Evolutionary conservation across 2,329 filamentous ascomycete species (phyloP).

Genomic region (Magnaporthiopsis rhizophila): DNA sequence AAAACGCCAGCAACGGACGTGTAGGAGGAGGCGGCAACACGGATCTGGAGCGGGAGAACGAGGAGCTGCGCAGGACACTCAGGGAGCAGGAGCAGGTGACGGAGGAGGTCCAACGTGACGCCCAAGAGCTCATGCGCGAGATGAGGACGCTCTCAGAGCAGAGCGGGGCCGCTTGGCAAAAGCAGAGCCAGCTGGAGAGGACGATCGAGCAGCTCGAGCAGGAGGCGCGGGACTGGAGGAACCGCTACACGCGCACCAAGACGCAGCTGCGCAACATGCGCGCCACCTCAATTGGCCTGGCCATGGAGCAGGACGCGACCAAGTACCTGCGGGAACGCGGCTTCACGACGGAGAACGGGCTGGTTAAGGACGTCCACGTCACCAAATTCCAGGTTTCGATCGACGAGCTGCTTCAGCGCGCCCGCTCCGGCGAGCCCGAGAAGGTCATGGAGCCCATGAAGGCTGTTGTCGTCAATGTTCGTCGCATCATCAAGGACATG

Average conservation of each 20-base stretch:
- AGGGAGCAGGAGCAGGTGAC: conserved; percentile 73
- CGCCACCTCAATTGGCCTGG: conserved; percentile 69
- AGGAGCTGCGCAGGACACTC: conserved; percentile 56
- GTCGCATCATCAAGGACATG: conserved; percentile 77
- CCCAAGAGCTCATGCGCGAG: conserved; percentile 74
- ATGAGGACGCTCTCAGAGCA: conserved; percentile 83
- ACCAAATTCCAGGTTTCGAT: conserved; percentile 93
- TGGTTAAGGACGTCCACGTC: conserved; percentile 85
- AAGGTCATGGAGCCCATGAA: conserved; percentile 82
- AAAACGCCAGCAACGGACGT: conserved; percentile 15
- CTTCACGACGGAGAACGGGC: conserved; percentile 62
- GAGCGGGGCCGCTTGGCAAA: conserved; percentile 69
- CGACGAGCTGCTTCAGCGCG: conserved; percentile 76
- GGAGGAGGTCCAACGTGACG: conserved; percentile 78
- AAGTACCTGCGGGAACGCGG: conserved; percentile 57
- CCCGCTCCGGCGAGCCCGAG: conserved; percentile 64
- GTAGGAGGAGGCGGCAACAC: conserved; percentile 29
- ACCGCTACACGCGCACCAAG: conserved; percentile 79
- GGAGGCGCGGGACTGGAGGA: conserved; percentile 84
- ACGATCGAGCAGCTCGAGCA: conserved; percentile 70
- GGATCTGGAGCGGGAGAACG: conserved; percentile 60
- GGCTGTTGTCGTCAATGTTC: conserved; percentile 70
- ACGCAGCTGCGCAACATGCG: conserved; percentile 77
- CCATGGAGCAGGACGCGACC: conserved; percentile 61
- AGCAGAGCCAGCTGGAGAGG: conserved; percentile 68